These are phyloP conservation scores for Globisporangium orthogonon DNA, from an alignment of 352 stramenopile genomes.

Conservation along the genomic window DNA sequence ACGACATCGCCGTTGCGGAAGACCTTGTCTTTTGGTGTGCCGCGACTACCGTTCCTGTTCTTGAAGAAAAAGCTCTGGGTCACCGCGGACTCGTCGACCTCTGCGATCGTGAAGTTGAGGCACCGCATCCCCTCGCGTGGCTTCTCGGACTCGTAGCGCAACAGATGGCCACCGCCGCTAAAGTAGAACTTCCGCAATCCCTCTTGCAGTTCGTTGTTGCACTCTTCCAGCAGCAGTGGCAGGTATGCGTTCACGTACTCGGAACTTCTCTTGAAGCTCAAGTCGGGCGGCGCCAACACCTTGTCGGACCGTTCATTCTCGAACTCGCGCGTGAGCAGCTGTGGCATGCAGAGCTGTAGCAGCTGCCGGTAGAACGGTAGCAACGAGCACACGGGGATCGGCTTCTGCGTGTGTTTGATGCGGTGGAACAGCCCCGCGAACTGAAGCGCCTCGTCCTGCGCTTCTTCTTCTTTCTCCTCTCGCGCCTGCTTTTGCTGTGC, in stretches of 20 bases:
- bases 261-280: constrained; percentile 62
- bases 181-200: constrained; percentile 41
- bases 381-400: constrained; percentile 59
- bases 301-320: constrained; percentile 46
- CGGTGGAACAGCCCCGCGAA: constrained; percentile 70
- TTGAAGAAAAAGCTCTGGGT: constrained; percentile 19
- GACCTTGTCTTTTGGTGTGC: constrained; percentile 48
- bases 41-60: constrained; percentile 10
- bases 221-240: constrained; percentile 77
- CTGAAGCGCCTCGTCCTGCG: constrained; percentile 38
- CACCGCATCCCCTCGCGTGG: constrained; percentile 76
- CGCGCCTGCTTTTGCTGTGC: constrained; percentile 4
- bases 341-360: constrained; percentile 68
- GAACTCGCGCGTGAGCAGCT: constrained; percentile 64
- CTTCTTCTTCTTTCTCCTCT: constrained; percentile 28
- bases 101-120: constrained; percentile 62
- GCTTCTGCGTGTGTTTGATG: constrained; percentile 79
- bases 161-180: constrained; percentile 38
- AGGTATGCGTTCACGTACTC: constrained; percentile 80
- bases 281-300: constrained; percentile 33
- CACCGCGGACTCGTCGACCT: constrained; percentile 29
- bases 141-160: constrained; percentile 81
- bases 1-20: constrained; percentile 82
- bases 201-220: constrained; percentile 76
- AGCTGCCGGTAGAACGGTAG: constrained; percentile 81